Evolutionary conservation across 106 monocot species (phyloP).

Genomic region (Allium fistulosum): DNA sequence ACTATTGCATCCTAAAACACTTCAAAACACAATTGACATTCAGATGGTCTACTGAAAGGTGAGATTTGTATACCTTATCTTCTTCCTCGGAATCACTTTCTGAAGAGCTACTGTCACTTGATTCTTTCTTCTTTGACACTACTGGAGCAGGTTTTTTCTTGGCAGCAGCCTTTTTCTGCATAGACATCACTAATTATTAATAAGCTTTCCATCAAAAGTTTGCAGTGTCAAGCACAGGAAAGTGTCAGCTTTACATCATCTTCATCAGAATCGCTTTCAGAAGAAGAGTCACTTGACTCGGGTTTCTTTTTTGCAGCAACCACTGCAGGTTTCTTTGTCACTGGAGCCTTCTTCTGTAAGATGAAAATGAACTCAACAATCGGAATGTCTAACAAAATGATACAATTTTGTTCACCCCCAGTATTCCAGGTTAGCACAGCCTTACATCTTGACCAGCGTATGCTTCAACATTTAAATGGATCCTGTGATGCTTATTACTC

Average conservation of each 20-base stretch:
- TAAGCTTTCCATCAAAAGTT: too few relatives aligned
- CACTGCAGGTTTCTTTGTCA: conserved; percentile 6
- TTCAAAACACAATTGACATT: too few relatives aligned
- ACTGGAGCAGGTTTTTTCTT: conserved; percentile 1
- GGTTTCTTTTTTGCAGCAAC: conserved; percentile 6
- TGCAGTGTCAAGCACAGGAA: too few relatives aligned
- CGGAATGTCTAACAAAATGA: too few relatives aligned
- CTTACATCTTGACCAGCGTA: too few relatives aligned
- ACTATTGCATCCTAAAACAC: neutral
- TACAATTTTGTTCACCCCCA: too few relatives aligned
- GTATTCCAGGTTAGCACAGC: too few relatives aligned
- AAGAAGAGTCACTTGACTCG: conserved; percentile 20
- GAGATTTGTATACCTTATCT: neutral
- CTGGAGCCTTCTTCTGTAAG: conserved; percentile 11
- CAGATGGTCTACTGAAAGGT: too few relatives aligned
- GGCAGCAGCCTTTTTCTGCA: conserved; percentile 6
- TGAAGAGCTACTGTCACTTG: neutral
- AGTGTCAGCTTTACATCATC: neutral
- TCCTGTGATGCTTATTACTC: too few relatives aligned
- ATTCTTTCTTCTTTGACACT: neutral
- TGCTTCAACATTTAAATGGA: neutral
- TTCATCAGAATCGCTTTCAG: conserved; percentile 28
- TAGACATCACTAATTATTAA: neutral
- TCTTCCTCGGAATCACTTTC: neutral
- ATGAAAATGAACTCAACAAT: neutral